A percentile compares a stretch with the other conserved stretches of the same genome.
Conservation (phyloP, 2,329 filamentous ascomycete genomes). For the Aureobasidium vineae region DNA sequence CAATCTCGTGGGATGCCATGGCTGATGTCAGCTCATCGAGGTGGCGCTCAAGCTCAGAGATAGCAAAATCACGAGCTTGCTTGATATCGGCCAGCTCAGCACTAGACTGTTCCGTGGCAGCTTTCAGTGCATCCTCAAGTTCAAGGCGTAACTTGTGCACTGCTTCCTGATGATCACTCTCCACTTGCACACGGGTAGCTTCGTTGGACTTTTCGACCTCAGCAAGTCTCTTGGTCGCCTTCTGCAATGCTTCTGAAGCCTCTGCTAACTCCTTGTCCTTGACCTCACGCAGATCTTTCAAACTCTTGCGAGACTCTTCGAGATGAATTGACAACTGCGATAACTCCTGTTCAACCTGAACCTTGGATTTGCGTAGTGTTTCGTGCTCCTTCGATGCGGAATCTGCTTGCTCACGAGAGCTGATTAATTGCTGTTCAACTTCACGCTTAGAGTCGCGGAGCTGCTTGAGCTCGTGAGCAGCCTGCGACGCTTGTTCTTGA, state of each 20-base stretch:
- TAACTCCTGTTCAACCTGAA: background rate
- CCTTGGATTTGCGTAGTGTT: slow-evolving; percentile 14
- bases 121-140: background rate
- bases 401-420: slow-evolving; percentile 9
- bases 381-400: slow-evolving; percentile 4
- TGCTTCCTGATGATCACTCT: background rate
- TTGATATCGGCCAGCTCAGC: background rate
- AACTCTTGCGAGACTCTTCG: background rate
- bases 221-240: background rate
- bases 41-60: background rate
- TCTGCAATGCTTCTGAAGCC: background rate
- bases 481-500: slow-evolving; percentile 10
- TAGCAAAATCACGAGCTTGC: slow-evolving; percentile 1
- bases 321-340: background rate
- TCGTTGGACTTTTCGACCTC: slow-evolving; percentile 23
- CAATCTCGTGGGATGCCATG: background rate
- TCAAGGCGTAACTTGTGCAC: background rate
- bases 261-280: slow-evolving; percentile 24
- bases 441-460: slow-evolving; percentile 20
- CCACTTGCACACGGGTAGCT: background rate
- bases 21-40: slow-evolving; percentile 6
- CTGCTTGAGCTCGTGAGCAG: slow-evolving; percentile 22
- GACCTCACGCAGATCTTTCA: background rate
- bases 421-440: background rate
- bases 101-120: background rate